Percentiles rank a stretch among this genome's conserved stretches.
Conservation (phyloP, 495 filamentous ascomycete genomes). For the Podospora pseudocomata region DNA sequence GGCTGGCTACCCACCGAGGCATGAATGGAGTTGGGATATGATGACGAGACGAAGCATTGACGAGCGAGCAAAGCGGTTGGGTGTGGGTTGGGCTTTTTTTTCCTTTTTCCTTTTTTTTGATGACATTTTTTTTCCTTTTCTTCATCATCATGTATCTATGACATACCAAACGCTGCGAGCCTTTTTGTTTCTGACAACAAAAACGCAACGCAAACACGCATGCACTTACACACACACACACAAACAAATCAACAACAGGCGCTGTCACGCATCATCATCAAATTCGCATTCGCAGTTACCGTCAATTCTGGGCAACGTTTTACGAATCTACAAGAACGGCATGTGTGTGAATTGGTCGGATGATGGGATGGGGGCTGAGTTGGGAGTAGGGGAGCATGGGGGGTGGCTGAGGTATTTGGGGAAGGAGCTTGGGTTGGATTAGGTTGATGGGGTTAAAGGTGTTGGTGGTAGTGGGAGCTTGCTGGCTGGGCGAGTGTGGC, state of each 20-base stretch:
- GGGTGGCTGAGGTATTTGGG: neutral
- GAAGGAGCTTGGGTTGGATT: neutral
- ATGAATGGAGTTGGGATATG: neutral
- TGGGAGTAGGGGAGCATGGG: neutral
- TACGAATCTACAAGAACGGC: neutral
- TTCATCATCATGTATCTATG: neutral
- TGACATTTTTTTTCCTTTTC: neutral
- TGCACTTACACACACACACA: neutral
- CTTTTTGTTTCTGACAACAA: neutral
- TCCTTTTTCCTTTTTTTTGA: conserved; percentile 15
- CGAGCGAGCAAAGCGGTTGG: neutral
- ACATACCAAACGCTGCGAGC: neutral
- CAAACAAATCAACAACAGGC: neutral
- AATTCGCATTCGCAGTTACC: neutral
- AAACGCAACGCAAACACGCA: neutral
- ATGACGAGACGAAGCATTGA: neutral
- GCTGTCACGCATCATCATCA: neutral
- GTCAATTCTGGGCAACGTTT: neutral
- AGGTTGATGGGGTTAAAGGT: neutral
- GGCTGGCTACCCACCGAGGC: conserved; percentile 2
- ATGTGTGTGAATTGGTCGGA: neutral
- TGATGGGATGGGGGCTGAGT: neutral
- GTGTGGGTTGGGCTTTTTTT: conserved; percentile 14
- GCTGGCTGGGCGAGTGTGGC: neutral
- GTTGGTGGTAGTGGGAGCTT: neutral